Base-by-base conservation (phyloP, 306 rosid genomes). In the Parietaria judaica region DNA sequence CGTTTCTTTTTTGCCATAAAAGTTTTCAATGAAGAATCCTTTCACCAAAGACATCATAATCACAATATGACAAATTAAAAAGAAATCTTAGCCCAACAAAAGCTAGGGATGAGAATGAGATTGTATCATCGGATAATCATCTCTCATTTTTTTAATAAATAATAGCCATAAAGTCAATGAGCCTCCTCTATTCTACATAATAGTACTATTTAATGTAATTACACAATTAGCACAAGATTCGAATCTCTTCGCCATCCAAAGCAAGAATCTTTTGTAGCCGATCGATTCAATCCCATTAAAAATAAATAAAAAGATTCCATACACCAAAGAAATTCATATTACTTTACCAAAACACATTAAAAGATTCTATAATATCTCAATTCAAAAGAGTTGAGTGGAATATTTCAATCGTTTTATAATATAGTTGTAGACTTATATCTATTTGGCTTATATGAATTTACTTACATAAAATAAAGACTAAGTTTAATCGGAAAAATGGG, bases 261-360 rank as follows among this genome's bases (percentile, higher is more conserved):
- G 13, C n/a, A 62, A 23, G 66, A 62, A 62, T 62, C 66, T 62
- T 46, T 62, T 38, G 51, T 23, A 49, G 54, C 66, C 34, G 39
- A 17, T 61, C 34, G 54, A 61, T 43, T 17, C 16, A 41, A 52
- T 36, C 7, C 4, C 55, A 62, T 14, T 36, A 6, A 7, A 46
- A 46, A 41, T 41, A 5, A 5, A 41, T 5, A 5, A 41, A 14
- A 44, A 62, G 66, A 62, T 62, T 62, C 63, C 63, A 38, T 12
- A 56, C 44, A 48, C 55, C 44, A 41, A 41, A 8, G 3, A 41
- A 8, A 41, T 0, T 0, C 31, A 23, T 23, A 23, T 23, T 23
- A 1, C 31, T 23, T 23, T 0, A 23, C 2, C 2, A 23, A 23
- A 23, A 23, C 31, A 23, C 31, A 23, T 23, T 0, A 23, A 23